Evolutionary conservation across 2,329 filamentous ascomycete genomes (phyloP).

Genomic region (Colletotrichum musae): DNA sequence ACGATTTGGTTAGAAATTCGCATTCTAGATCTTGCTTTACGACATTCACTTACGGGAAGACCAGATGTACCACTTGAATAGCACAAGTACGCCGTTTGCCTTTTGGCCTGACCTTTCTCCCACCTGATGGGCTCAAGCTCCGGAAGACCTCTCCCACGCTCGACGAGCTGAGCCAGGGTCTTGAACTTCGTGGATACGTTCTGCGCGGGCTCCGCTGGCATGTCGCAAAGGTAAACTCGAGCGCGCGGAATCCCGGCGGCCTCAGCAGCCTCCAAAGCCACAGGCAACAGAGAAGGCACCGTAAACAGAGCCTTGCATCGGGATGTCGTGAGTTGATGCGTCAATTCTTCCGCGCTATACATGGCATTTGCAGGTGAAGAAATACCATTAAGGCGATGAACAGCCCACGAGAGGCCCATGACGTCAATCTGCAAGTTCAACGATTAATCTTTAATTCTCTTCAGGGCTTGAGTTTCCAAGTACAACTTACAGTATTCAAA

Average conservation of each 20-base stretch:
- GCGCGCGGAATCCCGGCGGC: conserved; percentile 72
- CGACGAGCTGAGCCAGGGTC: conserved; percentile 76
- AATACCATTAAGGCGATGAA: conserved; percentile 81
- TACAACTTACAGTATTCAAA: conserved; percentile 77
- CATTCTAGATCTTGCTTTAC: neutral
- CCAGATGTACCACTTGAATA: conserved; percentile 87
- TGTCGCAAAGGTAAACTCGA: conserved; percentile 77
- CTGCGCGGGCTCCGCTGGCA: conserved; percentile 68
- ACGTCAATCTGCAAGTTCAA: conserved; percentile 75
- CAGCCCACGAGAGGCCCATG: conserved; percentile 79
- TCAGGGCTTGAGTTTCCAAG: neutral
- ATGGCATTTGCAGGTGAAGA: conserved; percentile 82
- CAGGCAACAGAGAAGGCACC: conserved; percentile 73
- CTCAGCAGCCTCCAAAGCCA: conserved; percentile 73
- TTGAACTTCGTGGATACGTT: conserved; percentile 65
- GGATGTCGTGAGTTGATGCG: conserved; percentile 79
- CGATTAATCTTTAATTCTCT: neutral
- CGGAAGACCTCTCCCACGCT: conserved; percentile 69
- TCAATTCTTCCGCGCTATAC: conserved; percentile 78
- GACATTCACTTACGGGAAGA: conserved; percentile 70
- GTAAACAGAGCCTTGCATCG: conserved; percentile 80
- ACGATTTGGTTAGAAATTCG: neutral
- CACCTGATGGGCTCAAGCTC: conserved; percentile 70
- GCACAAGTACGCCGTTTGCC: conserved; percentile 81
- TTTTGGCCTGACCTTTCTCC: conserved; percentile 74